Evolutionary conservation across 768 basidiomycete genomes (phyloP).

Genomic region (Kwoniella pini): DNA sequence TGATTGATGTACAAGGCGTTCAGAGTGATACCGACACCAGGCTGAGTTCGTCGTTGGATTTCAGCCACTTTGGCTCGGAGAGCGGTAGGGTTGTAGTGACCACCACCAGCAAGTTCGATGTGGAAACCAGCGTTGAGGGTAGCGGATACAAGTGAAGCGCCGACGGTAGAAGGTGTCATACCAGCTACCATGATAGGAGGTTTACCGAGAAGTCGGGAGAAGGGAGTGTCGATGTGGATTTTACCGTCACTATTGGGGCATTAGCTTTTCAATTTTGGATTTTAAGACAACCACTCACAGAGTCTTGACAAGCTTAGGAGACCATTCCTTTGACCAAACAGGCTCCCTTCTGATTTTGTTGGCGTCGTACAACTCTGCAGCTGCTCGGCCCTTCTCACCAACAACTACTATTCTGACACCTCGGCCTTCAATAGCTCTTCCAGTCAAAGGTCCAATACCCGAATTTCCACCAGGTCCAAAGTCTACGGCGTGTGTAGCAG

Average conservation of each 20-base stretch:
- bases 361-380: constrained; percentile 77
- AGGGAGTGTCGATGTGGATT: constrained; percentile 89
- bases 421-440: constrained; percentile 86
- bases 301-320: constrained; percentile 82
- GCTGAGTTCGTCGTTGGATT: constrained; percentile 78
- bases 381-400: constrained; percentile 86
- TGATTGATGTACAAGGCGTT: constrained; percentile 98
- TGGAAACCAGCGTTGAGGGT: constrained; percentile 92
- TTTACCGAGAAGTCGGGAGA: constrained; percentile 93
- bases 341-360: constrained; percentile 70
- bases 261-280: no score
- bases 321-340: constrained; percentile 89
- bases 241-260: constrained; percentile 72
- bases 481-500: constrained; percentile 91
- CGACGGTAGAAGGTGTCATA: constrained; percentile 97
- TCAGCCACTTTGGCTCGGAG: constrained; percentile 89
- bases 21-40: constrained; percentile 87
- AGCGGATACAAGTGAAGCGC: constrained; percentile 91
- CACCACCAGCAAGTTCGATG: constrained; percentile 95
- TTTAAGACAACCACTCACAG: constrained; percentile 60
- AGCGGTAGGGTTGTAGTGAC: constrained; percentile 89
- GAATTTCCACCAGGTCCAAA: constrained; percentile 94
- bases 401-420: constrained; percentile 86
- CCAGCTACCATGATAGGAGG: constrained; percentile 99
- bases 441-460: constrained; percentile 88